Evolutionary conservation across 768 basidiomycete species (phyloP).

Genomic region (Dacryopinax primogenitus): DNA sequence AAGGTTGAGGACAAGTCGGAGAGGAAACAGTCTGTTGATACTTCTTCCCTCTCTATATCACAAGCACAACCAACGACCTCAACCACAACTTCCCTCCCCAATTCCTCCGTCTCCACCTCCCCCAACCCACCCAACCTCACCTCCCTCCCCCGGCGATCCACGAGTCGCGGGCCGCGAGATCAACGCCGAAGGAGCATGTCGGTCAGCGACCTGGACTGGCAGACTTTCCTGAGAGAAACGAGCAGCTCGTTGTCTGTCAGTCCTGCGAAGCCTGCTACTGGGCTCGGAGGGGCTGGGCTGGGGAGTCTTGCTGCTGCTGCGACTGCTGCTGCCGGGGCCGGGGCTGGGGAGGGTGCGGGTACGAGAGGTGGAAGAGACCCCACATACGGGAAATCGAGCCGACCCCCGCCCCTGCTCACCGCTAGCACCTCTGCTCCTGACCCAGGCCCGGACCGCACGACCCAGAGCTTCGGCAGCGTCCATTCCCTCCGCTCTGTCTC

Average conservation of each 20-base stretch:
- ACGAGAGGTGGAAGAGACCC: not conserved
- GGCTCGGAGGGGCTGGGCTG: not conserved
- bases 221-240: constrained; percentile 3
- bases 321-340: not conserved
- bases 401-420: no score
- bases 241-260: not conserved
- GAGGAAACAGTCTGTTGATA: not conserved
- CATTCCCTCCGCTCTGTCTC: not conserved
- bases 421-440: not conserved
- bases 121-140: not conserved
- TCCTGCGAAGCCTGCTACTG: not conserved
- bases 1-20: no score
- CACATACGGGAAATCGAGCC: no score
- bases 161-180: not conserved
- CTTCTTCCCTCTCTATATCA: no score
- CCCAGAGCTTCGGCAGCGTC: not conserved
- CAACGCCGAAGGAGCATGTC: not conserved
- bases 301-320: not conserved
- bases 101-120: not conserved
- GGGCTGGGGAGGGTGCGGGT: not conserved
- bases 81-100: not conserved
- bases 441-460: not conserved
- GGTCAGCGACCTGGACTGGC: constrained; percentile 1
- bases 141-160: not conserved
- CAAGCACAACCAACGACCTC: no score